Conservation (phyloP, 2,329 filamentous ascomycete species). For the Mycogone perniciosa region DNA sequence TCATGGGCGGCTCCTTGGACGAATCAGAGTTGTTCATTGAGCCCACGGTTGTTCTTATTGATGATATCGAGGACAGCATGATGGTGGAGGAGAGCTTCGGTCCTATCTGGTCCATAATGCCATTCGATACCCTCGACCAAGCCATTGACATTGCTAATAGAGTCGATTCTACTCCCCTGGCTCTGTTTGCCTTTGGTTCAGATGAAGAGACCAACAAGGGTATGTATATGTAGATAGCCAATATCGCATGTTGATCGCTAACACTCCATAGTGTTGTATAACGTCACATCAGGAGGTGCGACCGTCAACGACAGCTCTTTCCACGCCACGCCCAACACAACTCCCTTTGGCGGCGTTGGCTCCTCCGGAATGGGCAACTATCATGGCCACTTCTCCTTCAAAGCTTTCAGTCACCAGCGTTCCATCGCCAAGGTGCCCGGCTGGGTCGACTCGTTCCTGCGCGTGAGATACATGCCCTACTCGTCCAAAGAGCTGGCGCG, state of each 20-base stretch:
- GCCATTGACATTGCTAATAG: slow-evolving; percentile 76
- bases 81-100: slow-evolving; percentile 85
- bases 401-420: slow-evolving; percentile 35
- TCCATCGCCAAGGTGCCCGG: slow-evolving; percentile 30
- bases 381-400: slow-evolving; percentile 43
- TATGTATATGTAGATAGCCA: slow-evolving; percentile 31
- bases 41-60: slow-evolving; percentile 83
- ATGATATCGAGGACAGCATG: slow-evolving; percentile 65
- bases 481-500: slow-evolving; percentile 38
- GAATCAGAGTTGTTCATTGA: slow-evolving; percentile 77
- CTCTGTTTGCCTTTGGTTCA: slow-evolving; percentile 78
- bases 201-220: slow-evolving; percentile 70
- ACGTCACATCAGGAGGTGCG: slow-evolving; percentile 43
- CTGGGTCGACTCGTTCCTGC: slow-evolving; percentile 46
- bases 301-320: slow-evolving; percentile 44
- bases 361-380: slow-evolving; percentile 42
- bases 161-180: slow-evolving; percentile 76
- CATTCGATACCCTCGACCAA: slow-evolving; percentile 73
- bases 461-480: slow-evolving; percentile 63
- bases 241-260: background rate
- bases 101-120: slow-evolving; percentile 78
- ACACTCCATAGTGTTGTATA: slow-evolving; percentile 27
- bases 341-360: slow-evolving; percentile 46
- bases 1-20: slow-evolving; percentile 81
- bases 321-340: slow-evolving; percentile 35